Evolutionary conservation across 2,329 filamentous ascomycete species (phyloP), one percentile per base, ranked within the genome.

Genomic region (Drechslerella stenobrocha): DNA sequence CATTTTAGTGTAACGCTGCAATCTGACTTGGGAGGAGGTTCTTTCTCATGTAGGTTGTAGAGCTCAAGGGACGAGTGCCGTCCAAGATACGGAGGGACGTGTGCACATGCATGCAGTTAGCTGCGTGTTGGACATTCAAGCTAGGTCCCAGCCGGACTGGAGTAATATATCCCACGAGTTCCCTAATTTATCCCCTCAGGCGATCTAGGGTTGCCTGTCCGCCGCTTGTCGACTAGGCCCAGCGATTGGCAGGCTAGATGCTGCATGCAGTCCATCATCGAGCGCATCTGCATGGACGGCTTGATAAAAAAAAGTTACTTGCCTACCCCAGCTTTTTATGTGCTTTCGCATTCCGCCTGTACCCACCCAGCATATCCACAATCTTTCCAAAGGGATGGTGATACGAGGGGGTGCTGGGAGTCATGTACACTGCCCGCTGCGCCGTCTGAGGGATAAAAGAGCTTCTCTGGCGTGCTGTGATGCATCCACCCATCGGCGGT

Each of bases 251-350:
- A 28, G 46, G 24, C 23, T 30, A 28, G 24, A 32, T 45, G 42
- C 40, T 35, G 51, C 42, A 20, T 23, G 9, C 22, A 32, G 40
- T 53, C 23, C 44, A 40, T 44, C 37, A 8, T 20, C 34, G 23
- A 47, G 18, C 50, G 51, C 60, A 52, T 58, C 57, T 66, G 60
- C 60, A 57, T 66, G 60, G 37, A 58, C 60, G 60, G 60, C 47
- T 57, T 42, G 42, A 50, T n/a, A n/a, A n/a, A n/a, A n/a, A 24
- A 51, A 66, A 47, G 4, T 18, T 37, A 18, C 37, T 20, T 18
- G 3, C 4, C 18, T 53, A 58, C 60, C 60, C 60, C 60, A 66
- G 60, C 46, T 66, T 66, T 66, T 50, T 53, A 28, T 40, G 15
- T 13, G 11, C 30, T 28, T 35, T 50, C 46, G 28, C 23, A 20